phyloP scores from a whole-genome alignment of 202 grass and related monocot genomes.

The Brachypodium distachyon region DNA sequence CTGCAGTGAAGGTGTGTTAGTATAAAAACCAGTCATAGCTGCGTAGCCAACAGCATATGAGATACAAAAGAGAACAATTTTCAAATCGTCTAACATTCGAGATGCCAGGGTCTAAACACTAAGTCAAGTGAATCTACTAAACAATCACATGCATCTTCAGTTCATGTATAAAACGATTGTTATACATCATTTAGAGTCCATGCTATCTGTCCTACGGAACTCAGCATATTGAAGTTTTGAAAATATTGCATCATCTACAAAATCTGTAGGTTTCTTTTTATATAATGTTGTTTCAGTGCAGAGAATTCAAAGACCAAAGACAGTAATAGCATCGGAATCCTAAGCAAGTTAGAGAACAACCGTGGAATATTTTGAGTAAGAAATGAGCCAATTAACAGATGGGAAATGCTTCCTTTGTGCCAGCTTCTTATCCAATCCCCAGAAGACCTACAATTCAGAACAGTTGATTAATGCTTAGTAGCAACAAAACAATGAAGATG shows the following conservation, averaged over 20 bases:
- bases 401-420: constrained; percentile 99
- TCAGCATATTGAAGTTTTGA: not conserved
- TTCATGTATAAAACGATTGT: not conserved
- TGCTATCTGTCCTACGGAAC: not conserved
- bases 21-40: not conserved
- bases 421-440: constrained; percentile 98
- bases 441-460: constrained; percentile 74
- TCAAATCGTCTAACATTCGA: not conserved
- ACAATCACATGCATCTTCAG: not conserved
- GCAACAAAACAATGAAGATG: constrained; percentile 9
- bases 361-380: constrained; percentile 97
- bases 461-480: not conserved
- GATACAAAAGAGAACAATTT: not conserved
- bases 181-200: not conserved
- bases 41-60: not conserved
- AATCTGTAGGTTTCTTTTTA: not conserved
- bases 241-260: not conserved
- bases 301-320: not conserved
- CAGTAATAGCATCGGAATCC: constrained; percentile 1
- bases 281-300: not conserved
- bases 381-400: constrained; percentile 99
- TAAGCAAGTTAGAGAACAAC: constrained; percentile 42
- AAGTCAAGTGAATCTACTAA: constrained; percentile 12
- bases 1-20: constrained; percentile 19
- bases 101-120: not conserved